phyloP scores from a whole-genome alignment of 306 rosid genomes.

The Ormosia emarginata region DNA sequence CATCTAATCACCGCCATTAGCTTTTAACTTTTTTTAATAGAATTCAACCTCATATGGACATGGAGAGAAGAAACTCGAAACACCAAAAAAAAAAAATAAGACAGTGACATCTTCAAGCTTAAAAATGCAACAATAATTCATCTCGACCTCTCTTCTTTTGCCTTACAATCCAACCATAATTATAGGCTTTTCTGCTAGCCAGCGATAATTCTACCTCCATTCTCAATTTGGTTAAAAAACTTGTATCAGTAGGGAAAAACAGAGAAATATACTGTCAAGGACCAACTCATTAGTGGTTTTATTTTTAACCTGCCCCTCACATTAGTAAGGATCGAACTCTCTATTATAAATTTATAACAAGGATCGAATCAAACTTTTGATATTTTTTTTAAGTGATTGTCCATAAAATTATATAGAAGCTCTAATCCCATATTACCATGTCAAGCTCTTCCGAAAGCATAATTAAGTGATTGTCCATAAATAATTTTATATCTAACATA shows the following conservation, averaged over 20 bases:
- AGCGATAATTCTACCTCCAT: not conserved
- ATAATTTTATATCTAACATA: too few species aligned
- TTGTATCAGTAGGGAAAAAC: not conserved
- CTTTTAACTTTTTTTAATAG: not conserved
- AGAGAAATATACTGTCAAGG: not conserved
- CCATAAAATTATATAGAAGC: too few species aligned
- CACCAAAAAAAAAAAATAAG: slow-evolving; percentile 6
- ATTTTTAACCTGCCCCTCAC: too few species aligned
- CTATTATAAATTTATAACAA: too few species aligned
- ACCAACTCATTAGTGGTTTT: too few species aligned
- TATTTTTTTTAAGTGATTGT: too few species aligned
- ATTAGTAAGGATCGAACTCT: too few species aligned
- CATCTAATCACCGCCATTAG: slow-evolving; percentile 8
- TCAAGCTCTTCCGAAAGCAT: too few species aligned
- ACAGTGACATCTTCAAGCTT: slow-evolving; percentile 23
- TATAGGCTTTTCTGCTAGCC: slow-evolving; percentile 9
- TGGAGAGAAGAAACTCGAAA: not conserved
- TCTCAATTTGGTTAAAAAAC: not conserved
- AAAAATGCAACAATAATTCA: slow-evolving; percentile 5
- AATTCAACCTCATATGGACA: slow-evolving; percentile 33
- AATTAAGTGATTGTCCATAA: too few species aligned
- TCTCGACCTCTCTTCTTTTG: not conserved
- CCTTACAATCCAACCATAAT: slow-evolving; percentile 2
- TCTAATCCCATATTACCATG: too few species aligned
- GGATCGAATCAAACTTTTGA: too few species aligned